phyloP scores from a whole-genome alignment of 106 monocot genomes.

The Alisma plantagoaquatica region DNA sequence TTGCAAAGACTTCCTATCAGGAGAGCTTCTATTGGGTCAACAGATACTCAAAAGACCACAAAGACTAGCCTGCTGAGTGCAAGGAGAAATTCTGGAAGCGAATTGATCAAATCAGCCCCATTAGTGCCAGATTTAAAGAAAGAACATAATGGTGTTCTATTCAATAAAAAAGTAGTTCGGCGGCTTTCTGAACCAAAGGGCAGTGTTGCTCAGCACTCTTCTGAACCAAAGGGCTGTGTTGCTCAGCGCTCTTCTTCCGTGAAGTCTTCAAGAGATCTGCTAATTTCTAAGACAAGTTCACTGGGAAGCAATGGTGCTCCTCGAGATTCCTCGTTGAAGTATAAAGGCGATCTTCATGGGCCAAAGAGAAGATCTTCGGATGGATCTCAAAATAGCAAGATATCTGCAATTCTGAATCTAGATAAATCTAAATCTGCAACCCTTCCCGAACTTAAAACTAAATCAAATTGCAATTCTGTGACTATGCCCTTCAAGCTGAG shows the following conservation, averaged over 20 bases:
- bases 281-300: conserved; percentile 19
- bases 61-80: conserved; percentile 22
- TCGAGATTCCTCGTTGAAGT: too few relatives aligned
- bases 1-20: conserved; percentile 23
- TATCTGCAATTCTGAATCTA: conserved; percentile 53
- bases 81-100: conserved; percentile 4
- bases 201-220: too few relatives aligned
- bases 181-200: conserved; percentile 59
- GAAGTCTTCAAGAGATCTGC: conserved; percentile 16
- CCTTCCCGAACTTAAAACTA: conserved; percentile 54
- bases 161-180: conserved; percentile 22
- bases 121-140: conserved; percentile 45
- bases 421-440: conserved; percentile 64
- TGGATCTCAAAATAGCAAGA: conserved; percentile 41
- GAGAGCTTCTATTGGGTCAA: conserved; percentile 24
- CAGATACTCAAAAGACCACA: conserved; percentile 24
- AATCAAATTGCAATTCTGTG: too few relatives aligned
- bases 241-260: conserved; percentile 12
- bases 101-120: conserved; percentile 28
- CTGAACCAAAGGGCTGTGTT: too few relatives aligned
- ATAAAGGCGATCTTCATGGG: too few relatives aligned
- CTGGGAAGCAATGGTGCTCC: too few relatives aligned
- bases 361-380: too few relatives aligned
- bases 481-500: too few relatives aligned
- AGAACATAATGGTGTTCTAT: conserved; percentile 15